phyloP scores from a whole-genome alignment of 106 monocot species.

The Chionographis japonica region DNA sequence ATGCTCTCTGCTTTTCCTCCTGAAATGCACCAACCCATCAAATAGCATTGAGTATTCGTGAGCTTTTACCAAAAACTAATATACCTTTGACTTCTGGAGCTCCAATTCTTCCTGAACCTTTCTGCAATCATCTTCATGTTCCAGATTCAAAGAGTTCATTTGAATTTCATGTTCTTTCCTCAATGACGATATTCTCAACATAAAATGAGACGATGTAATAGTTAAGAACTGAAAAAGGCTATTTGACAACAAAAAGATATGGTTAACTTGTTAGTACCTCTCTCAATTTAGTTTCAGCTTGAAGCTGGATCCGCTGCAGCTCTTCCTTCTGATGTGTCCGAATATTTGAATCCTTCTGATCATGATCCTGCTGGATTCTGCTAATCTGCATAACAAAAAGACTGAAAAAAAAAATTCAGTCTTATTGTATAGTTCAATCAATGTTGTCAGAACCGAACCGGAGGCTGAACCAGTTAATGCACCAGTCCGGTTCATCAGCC shows the following conservation, averaged over 20 bases:
- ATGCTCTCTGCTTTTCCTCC: constrained; percentile 88
- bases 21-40: constrained; percentile 22
- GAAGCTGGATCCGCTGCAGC: constrained; percentile 56
- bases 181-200: constrained; percentile 58
- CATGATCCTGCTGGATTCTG: constrained; percentile 60
- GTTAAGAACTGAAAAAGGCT: neutral
- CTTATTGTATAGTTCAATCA: neutral
- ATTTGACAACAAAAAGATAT: constrained; percentile 3
- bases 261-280: constrained; percentile 43
- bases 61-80: neutral
- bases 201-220: constrained; percentile 1
- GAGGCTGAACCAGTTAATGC: too few species aligned
- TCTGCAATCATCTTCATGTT: constrained; percentile 75
- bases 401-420: constrained; percentile 1
- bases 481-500: too few species aligned
- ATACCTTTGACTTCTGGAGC: constrained; percentile 80
- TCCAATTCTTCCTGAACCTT: constrained; percentile 81
- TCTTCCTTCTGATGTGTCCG: constrained; percentile 69
- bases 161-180: constrained; percentile 98
- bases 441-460: too few species aligned
- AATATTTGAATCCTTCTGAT: constrained; percentile 63
- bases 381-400: constrained; percentile 53
- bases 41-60: neutral
- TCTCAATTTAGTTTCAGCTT: constrained; percentile 84
- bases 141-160: constrained; percentile 60